Percentiles rank a stretch among this genome's conserved stretches.
These are phyloP conservation scores for Beauveria rudraprayagi DNA, from an alignment of 2,329 filamentous ascomycete genomes.

Conservation along the genomic window DNA sequence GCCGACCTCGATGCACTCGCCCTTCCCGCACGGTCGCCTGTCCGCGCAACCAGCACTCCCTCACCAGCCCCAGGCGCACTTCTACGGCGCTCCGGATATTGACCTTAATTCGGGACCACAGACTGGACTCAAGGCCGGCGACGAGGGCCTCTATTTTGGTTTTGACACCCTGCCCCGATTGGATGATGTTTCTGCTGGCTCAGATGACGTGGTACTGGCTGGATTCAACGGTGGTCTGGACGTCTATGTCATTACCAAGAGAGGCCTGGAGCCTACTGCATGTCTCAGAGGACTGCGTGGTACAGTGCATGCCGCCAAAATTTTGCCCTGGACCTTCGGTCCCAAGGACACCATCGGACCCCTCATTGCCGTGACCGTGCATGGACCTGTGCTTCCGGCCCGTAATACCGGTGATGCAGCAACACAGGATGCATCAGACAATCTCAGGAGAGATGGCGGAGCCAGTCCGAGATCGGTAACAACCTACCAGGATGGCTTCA, in stretches of 20 bases:
- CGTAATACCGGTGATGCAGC: neutral
- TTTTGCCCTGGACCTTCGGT: conserved; percentile 60
- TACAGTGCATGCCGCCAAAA: conserved; percentile 72
- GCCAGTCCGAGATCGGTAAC: conserved; percentile 33
- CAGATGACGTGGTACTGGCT: conserved; percentile 62
- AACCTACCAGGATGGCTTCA: conserved; percentile 28
- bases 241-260: conserved; percentile 64
- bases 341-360: conserved; percentile 55
- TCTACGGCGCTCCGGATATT: conserved; percentile 66
- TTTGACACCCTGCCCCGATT: conserved; percentile 63
- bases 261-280: conserved; percentile 61
- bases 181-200: conserved; percentile 28
- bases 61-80: conserved; percentile 69
- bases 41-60: conserved; percentile 56
- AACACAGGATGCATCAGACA: conserved; percentile 30
- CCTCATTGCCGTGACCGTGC: conserved; percentile 69
- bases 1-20: conserved; percentile 44
- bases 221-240: conserved; percentile 77
- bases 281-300: conserved; percentile 71
- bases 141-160: conserved; percentile 68
- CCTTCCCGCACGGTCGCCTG: conserved; percentile 38
- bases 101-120: conserved; percentile 57
- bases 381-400: conserved; percentile 59
- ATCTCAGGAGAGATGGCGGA: conserved; percentile 33
- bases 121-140: conserved; percentile 52